Percentiles rank a stretch among this genome's conserved stretches.
These are phyloP conservation scores for Nectriaceae sp. DNA, from an alignment of 2,329 filamentous ascomycete species.

Conservation along the genomic window DNA sequence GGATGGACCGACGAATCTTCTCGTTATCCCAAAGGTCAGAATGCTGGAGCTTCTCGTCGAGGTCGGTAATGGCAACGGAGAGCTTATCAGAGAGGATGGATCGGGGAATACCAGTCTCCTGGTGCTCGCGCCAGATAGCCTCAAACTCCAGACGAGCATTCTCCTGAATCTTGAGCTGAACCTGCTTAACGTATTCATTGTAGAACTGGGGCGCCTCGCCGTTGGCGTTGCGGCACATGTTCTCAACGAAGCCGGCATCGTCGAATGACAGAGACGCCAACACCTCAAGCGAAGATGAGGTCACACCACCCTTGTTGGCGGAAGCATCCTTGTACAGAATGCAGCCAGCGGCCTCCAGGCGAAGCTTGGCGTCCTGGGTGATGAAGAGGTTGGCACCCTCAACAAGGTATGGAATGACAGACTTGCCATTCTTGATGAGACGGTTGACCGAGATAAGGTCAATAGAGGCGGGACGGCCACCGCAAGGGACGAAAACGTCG, in stretches of 20 bases:
- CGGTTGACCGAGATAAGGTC: conserved; percentile 85
- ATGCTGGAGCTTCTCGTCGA: conserved; percentile 94
- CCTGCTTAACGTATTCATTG: conserved; percentile 85
- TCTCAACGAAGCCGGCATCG: conserved; percentile 79
- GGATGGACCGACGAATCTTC: conserved; percentile 73
- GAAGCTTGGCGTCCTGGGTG: conserved; percentile 95
- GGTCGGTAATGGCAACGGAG: conserved; percentile 88
- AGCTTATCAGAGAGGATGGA: conserved; percentile 91
- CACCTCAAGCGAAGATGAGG: conserved; percentile 94
- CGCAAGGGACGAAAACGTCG: conserved; percentile 93
- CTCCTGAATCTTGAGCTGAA: conserved; percentile 86
- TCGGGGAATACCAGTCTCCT: conserved; percentile 75
- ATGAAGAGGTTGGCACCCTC: conserved; percentile 99
- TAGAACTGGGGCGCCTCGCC: conserved; percentile 89
- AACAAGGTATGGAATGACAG: conserved; percentile 88
- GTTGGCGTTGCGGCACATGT: conserved; percentile 83
- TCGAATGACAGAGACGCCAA: conserved; percentile 94
- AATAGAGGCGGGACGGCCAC: conserved; percentile 94
- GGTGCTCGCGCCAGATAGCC: conserved; percentile 94
- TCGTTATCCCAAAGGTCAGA: conserved; percentile 89
- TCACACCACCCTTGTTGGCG: conserved; percentile 98
- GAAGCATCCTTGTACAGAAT: conserved; percentile 97
- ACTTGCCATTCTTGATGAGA: conserved; percentile 88
- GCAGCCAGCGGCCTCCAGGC: conserved; percentile 91
- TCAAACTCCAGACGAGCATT: conserved; percentile 96